Evolutionary conservation across 2,329 filamentous ascomycete genomes (phyloP).

Genomic region (Pseudogymnoascus sp.): DNA sequence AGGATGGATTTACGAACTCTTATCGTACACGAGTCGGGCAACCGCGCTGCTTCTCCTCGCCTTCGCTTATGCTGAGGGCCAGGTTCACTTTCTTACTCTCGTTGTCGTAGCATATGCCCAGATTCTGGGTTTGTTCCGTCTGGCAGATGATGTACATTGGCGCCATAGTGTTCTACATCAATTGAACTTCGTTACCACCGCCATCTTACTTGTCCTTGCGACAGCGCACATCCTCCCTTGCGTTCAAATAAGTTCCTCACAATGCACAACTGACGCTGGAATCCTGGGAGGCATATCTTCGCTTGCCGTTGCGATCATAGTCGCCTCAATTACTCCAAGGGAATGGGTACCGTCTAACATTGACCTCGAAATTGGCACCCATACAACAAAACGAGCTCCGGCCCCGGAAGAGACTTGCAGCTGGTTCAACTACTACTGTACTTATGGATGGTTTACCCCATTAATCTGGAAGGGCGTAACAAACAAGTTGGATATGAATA

Average conservation of each 20-base stretch:
- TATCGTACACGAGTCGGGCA: too few relatives aligned
- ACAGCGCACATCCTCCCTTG: constrained; percentile 38
- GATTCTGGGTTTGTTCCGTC: too few relatives aligned
- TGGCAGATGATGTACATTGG: constrained; percentile 34
- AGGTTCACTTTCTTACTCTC: too few relatives aligned
- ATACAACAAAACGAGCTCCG: constrained; percentile 32
- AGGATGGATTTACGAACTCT: too few relatives aligned
- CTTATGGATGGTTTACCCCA: constrained; percentile 44
- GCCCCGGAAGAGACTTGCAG: constrained; percentile 47
- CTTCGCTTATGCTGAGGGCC: too few relatives aligned
- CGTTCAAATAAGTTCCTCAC: constrained; percentile 30
- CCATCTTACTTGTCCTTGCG: constrained; percentile 32
- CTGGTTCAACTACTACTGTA: constrained; percentile 45
- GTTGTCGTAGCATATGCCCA: too few relatives aligned
- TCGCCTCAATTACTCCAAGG: constrained; percentile 34
- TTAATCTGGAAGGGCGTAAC: constrained; percentile 42
- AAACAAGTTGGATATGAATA: constrained; percentile 12
- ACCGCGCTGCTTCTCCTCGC: too few relatives aligned
- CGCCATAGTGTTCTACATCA: constrained; percentile 41
- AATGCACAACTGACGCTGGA: constrained; percentile 28
- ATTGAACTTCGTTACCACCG: constrained; percentile 39
- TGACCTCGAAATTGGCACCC: constrained; percentile 33
- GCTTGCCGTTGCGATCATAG: constrained; percentile 27
- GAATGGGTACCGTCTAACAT: constrained; percentile 42
- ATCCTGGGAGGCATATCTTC: constrained; percentile 30